Evolutionary conservation across 257 asterid species (phyloP).

Genomic region (Vinca minor): DNA sequence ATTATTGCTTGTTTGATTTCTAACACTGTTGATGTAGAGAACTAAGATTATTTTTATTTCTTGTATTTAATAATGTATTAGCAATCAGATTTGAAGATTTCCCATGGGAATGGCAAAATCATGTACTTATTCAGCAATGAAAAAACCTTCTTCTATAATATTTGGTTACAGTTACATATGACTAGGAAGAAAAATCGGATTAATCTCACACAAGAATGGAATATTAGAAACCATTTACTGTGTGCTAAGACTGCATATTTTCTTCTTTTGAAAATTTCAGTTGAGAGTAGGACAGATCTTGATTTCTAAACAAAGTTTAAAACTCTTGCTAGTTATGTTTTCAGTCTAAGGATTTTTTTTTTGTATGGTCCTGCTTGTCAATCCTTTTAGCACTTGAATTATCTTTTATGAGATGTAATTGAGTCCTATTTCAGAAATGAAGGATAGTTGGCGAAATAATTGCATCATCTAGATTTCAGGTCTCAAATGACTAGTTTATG

Average conservation of each 20-base stretch:
- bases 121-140: not conserved
- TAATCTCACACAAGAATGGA: not conserved
- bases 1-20: no score
- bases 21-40: not conserved
- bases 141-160: not conserved
- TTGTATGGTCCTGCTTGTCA: not conserved
- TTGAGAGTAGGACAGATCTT: not conserved
- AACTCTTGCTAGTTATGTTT: not conserved
- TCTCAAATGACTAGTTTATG: not conserved
- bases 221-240: not conserved
- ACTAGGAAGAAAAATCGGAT: not conserved
- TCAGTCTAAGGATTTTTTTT: not conserved
- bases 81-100: not conserved
- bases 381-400: not conserved
- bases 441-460: not conserved
- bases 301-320: no score
- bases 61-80: not conserved
- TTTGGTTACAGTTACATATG: not conserved
- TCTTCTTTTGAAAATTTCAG: not conserved
- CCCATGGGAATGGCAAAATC: not conserved
- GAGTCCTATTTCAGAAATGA: not conserved
- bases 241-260: not conserved
- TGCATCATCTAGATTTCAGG: not conserved
- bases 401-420: not conserved
- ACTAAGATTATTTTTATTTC: not conserved